A percentile compares a stretch with the other conserved stretches of the same genome.
These are phyloP conservation scores for Candida hispaniensis DNA, from an alignment of 805 yeast genomes.

Conservation along the genomic window DNA sequence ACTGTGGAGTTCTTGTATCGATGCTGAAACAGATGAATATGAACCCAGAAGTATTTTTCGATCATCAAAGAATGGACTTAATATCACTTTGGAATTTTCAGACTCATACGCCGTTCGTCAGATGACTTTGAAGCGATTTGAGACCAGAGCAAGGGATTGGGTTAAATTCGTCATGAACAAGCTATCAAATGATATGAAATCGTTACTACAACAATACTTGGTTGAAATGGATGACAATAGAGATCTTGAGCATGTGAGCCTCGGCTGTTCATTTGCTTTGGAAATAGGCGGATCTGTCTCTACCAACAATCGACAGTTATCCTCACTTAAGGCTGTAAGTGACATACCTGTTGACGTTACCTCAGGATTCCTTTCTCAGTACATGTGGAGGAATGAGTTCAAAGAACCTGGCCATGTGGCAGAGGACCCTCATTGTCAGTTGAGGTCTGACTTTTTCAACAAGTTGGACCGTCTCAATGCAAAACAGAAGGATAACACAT, in stretches of 20 bases:
- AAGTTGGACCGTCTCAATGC: slow-evolving; percentile 22
- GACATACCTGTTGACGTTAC: slow-evolving; percentile 39
- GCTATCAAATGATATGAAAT: slow-evolving; percentile 64
- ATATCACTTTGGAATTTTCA: slow-evolving; percentile 48
- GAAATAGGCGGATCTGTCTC: slow-evolving; percentile 72
- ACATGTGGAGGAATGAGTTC: slow-evolving; percentile 53
- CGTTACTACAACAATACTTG: slow-evolving; percentile 68
- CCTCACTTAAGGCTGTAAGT: slow-evolving; percentile 33
- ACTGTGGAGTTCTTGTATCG: slow-evolving; percentile 67
- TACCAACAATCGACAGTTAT: slow-evolving; percentile 54
- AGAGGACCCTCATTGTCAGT: slow-evolving; percentile 16
- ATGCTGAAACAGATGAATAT: slow-evolving; percentile 74
- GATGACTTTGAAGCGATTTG: slow-evolving; percentile 50
- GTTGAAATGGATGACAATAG: slow-evolving; percentile 35
- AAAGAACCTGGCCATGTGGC: slow-evolving; percentile 13
- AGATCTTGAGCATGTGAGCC: slow-evolving; percentile 41
- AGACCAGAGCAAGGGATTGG: slow-evolving; percentile 58
- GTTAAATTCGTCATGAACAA: slow-evolving; percentile 43
- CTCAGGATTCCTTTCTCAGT: slow-evolving; percentile 66
- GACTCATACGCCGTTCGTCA: slow-evolving; percentile 71
- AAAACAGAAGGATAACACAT: slow-evolving; percentile 19
- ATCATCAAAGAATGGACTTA: slow-evolving; percentile 36
- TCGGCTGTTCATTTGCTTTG: slow-evolving; percentile 83
- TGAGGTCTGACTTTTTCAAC: slow-evolving; percentile 17
- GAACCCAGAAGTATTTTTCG: slow-evolving; percentile 66